Evolutionary conservation across 1,284 basidiomycete species (phyloP).

Genomic region (Cystobasidiaceae sp.): DNA sequence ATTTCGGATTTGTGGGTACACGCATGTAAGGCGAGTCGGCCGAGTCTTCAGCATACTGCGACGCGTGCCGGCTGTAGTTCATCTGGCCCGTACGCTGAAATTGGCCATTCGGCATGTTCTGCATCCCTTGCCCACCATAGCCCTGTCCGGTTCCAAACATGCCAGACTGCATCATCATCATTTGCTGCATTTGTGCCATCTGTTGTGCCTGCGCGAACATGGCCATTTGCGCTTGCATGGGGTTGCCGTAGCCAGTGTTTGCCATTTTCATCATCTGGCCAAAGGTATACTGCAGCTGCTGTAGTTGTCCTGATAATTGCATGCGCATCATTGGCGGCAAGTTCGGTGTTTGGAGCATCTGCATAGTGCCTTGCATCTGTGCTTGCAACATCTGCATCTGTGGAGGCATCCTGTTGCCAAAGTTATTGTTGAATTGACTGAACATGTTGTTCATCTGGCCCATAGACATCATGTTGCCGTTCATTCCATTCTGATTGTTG

Average conservation of each 20-base stretch:
- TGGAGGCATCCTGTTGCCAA: constrained; percentile 14
- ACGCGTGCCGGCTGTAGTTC: constrained; percentile 9
- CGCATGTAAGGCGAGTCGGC: constrained; percentile 31
- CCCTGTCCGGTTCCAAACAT: not conserved
- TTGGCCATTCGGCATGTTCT: not conserved
- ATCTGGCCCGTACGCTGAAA: constrained; percentile 11
- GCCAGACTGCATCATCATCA: constrained; percentile 31
- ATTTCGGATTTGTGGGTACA: constrained; percentile 26
- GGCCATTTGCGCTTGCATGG: constrained; percentile 31
- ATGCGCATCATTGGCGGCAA: constrained; percentile 66
- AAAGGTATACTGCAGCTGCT: constrained; percentile 37
- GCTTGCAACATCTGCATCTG: constrained; percentile 55
- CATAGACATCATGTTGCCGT: constrained; percentile 14
- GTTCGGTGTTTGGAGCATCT: constrained; percentile 65
- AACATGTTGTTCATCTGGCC: constrained; percentile 34
- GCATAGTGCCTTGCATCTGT: constrained; percentile 65
- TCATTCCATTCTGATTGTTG: constrained; percentile 18
- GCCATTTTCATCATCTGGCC: constrained; percentile 32
- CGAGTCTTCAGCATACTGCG: constrained; percentile 21
- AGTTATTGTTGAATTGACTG: constrained; percentile 7
- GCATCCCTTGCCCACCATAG: not conserved
- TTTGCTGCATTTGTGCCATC: constrained; percentile 35
- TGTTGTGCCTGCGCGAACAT: constrained; percentile 56
- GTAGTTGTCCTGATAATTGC: constrained; percentile 48
- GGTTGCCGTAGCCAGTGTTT: constrained; percentile 30